Conservation (phyloP, 257 asterid genomes). For the Nicotiana otophora region DNA sequence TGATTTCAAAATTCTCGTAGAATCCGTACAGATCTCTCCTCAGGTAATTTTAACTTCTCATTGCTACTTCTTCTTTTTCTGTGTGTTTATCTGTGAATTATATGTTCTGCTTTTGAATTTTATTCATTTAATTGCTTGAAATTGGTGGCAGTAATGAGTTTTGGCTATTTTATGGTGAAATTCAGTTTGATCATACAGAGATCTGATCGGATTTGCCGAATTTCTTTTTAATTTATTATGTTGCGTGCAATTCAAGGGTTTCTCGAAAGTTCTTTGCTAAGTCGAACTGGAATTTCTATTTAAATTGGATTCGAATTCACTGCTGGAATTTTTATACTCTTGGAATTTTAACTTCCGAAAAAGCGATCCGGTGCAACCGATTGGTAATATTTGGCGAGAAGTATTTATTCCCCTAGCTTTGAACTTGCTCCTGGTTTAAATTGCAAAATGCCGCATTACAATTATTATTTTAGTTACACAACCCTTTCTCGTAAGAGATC, state of each 20-base stretch:
- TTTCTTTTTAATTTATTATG: background rate
- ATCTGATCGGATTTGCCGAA: conserved; percentile 13
- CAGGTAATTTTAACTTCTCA: background rate
- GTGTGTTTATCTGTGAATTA: background rate
- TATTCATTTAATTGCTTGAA: background rate
- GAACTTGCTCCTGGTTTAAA: background rate
- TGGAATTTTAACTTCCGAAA: background rate
- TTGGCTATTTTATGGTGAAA: background rate
- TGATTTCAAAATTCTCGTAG: background rate
- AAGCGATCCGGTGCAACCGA: background rate
- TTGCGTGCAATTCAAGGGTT: conserved; percentile 3
- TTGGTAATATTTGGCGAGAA: background rate
- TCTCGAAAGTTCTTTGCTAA: background rate
- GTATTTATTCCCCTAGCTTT: background rate
- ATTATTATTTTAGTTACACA: too few relatives aligned
- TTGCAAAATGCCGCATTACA: too few relatives aligned
- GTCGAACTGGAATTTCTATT: background rate
- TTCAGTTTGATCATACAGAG: conserved; percentile 1
- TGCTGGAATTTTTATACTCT: background rate
- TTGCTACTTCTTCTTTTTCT: background rate
- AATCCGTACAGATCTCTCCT: background rate
- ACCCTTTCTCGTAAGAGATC: too few relatives aligned
- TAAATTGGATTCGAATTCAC: background rate
- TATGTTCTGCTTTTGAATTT: background rate
- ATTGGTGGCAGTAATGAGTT: background rate